phyloP scores from a whole-genome alignment of 2,329 filamentous ascomycete species.

The Aureobasidium sp. region DNA sequence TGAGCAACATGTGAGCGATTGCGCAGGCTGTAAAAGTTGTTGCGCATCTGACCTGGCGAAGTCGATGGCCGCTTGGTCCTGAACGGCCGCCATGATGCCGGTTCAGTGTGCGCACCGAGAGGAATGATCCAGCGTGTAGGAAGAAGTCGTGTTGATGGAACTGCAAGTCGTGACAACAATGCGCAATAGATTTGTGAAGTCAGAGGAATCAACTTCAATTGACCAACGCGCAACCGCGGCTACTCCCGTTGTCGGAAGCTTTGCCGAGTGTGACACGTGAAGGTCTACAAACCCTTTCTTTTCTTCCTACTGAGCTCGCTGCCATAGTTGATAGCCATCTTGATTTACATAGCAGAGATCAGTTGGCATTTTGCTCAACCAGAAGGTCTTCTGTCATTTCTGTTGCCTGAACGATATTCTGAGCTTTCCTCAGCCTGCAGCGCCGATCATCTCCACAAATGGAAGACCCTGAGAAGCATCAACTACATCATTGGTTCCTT shows the following conservation, averaged over 20 bases:
- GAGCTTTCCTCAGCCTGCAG: background rate
- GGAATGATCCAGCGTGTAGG: background rate
- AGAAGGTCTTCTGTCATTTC: background rate
- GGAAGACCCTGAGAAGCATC: slow-evolving; percentile 9
- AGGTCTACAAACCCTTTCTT: background rate
- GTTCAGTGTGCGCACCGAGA: background rate
- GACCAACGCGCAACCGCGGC: slow-evolving; percentile 1
- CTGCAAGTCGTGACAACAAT: background rate
- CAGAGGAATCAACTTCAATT: background rate
- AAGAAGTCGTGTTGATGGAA: background rate
- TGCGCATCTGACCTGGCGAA: slow-evolving; percentile 23
- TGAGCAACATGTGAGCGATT: slow-evolving; percentile 32
- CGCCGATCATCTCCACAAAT: slow-evolving; percentile 10
- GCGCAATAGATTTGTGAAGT: background rate
- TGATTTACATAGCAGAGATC: background rate
- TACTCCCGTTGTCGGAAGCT: background rate
- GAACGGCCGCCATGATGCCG: slow-evolving; percentile 16
- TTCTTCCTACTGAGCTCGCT: background rate
- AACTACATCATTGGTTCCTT: slow-evolving; percentile 14
- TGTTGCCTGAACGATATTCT: background rate
- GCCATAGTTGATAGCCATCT: background rate
- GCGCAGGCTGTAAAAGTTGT: background rate
- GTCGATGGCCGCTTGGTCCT: slow-evolving; percentile 21
- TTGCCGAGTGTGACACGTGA: slow-evolving; percentile 2
- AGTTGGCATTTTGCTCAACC: too few relatives aligned